Evolutionary conservation across 306 rosid species (phyloP), one percentile per base, ranked within the genome.

Genomic region (Biancaea sappan): DNA sequence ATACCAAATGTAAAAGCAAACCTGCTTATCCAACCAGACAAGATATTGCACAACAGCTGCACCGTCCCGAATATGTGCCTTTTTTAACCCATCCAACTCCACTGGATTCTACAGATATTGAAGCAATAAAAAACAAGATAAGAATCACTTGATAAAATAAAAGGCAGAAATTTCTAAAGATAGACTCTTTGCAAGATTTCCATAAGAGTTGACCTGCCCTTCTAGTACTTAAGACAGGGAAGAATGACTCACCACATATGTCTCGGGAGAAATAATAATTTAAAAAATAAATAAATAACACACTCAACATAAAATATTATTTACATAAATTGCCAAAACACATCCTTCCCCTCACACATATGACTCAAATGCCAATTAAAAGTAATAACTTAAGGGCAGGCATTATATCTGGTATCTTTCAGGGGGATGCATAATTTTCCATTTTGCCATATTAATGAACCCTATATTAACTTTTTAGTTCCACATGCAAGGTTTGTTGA

Each of bases 11-110:
- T 63, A 68, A 73, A 51, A 28, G 32, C 69, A 35, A 84, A 95
- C 99, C 95, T 90, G 82, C 76, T 82, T 75, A 82, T 95, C 98
- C 81, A 95, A 81, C 99, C 99, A 95, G 41, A 86, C 91, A 88
- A 92, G 96, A 84, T 86, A 95, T 71, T 95, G 99, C 69, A 90
- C 98, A 56, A 95, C 90, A 15, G 99, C 99, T 63, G 90, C 98
- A 69, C 99, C 99, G 78, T 95, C 99, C 61, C 99, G 91, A 80
- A 95, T 24, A 74, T 95, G 98, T 21, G 99, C 88, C 32, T 81
- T 86, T 82, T 66, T 90, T 69, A 95, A 82, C 69, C 99, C 98
- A 50, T 92, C 93, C 93, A 95, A 83, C 76, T 95, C 99, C 60
- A 87, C 85, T 3, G 93, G 78, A 83, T 95, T 95, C 99, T 95